These are phyloP conservation scores for Pythium folliculosum DNA, from an alignment of 352 stramenopile species.

Conservation along the genomic window DNA sequence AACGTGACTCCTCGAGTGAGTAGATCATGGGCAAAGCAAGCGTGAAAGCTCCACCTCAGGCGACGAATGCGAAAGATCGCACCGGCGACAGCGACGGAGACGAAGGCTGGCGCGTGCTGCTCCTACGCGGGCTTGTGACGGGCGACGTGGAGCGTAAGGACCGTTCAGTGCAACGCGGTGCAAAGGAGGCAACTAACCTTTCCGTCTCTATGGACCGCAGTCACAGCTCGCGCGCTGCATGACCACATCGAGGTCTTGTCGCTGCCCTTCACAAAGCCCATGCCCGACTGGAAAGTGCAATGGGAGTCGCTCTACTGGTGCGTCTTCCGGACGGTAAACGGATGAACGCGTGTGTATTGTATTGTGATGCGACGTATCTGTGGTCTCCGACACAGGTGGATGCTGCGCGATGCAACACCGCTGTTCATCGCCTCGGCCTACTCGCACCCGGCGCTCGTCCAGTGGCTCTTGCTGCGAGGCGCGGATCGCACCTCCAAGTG, in stretches of 20 bases:
- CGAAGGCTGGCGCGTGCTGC: conserved; percentile 30
- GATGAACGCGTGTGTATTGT: not conserved
- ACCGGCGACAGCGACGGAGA: conserved; percentile 16
- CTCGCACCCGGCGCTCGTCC: conserved; percentile 49
- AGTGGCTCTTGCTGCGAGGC: conserved; percentile 58
- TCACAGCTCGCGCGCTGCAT: conserved; percentile 36
- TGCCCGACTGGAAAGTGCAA: conserved; percentile 61
- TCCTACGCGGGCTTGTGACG: conserved; percentile 30
- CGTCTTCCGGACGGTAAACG: too few species aligned
- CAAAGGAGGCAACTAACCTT: not conserved
- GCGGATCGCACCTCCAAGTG: conserved; percentile 51
- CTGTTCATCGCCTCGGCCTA: conserved; percentile 69
- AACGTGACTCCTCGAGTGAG: not conserved
- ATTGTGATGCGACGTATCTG: too few species aligned
- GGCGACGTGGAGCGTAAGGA: conserved; percentile 30
- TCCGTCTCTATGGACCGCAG: conserved; percentile 17
- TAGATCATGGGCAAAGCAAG: not conserved
- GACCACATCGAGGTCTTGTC: conserved; percentile 56
- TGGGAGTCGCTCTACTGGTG: conserved; percentile 73
- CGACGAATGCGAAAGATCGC: not conserved
- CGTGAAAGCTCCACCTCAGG: not conserved
- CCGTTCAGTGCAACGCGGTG: not conserved
- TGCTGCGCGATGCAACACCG: conserved; percentile 60
- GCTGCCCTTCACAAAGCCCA: conserved; percentile 49
- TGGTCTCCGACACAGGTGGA: conserved; percentile 40